Base-by-base conservation (phyloP, 345 rosid genomes). In the Garcia nutans region DNA sequence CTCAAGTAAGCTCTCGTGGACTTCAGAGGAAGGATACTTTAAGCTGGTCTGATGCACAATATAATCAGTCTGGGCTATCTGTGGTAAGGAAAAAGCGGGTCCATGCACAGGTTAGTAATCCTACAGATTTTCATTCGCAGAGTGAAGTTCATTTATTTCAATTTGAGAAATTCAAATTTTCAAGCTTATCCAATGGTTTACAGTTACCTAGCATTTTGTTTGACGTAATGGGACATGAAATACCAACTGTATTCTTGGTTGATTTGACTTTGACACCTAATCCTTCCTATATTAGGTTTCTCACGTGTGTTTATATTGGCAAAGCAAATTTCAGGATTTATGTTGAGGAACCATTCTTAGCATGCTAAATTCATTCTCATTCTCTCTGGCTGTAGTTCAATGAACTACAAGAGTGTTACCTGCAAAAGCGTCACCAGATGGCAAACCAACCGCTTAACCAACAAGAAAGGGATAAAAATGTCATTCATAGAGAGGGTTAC, bases 361-460 rank as follows among this genome's bases (percentile, higher is more conserved):
- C n/a, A 24, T 45, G n/a, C 17, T 65, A 68, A 20, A 22, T 70
- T 54, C 26, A 74, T 44, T 20, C 64, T 57, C 58, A 22, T 71
- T 33, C 65, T 80, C 17, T 70, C 50, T 82, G 74, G 67, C 65
- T 75, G 79, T 88, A 96, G 97, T 93, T 96, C 81, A 88, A 80
- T 82, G 99, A 93, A 73, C 86, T 96, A 58, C 97, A 93, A 85
- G 99, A 92, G 67, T 96, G 97, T 82, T 96, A 96, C 79, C 88
- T 96, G 78, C 97, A 91, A 87, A 96, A 96, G 84, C 89, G 99
- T 55, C 98, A 90, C 19, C 98, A 89, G 75, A 68, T 81, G 76
- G 88, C 84, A 75, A 88, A 88, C 76, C 94, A 88, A 68, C 89
- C 87, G 20, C 86, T 82, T 80, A 72, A 70, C 70, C 86, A 82